phyloP scores from a whole-genome alignment of 371 early-diverging fungal genomes.

The Circinella minor region DNA sequence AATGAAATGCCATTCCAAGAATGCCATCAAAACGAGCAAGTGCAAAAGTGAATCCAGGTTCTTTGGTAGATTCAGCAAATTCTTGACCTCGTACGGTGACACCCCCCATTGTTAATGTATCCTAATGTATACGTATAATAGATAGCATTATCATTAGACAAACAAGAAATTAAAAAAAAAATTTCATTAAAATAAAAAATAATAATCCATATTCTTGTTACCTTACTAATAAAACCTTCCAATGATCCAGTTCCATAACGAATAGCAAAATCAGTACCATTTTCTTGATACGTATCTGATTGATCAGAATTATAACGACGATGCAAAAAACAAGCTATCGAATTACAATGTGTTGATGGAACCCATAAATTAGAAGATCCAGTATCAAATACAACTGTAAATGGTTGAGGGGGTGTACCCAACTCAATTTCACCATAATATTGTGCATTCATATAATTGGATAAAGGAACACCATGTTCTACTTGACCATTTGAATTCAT shows the following conservation, averaged over 20 bases:
- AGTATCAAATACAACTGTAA: constrained; percentile 96
- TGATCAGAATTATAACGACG: constrained; percentile 76
- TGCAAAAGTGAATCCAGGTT: constrained; percentile 87
- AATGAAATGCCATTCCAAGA: constrained; percentile 56
- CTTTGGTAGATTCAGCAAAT: constrained; percentile 92
- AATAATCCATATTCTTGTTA: constrained; percentile 7
- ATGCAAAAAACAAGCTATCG: constrained; percentile 94
- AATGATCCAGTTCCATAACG: constrained; percentile 92
- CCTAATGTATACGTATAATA: constrained; percentile 53
- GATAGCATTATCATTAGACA: too few species aligned
- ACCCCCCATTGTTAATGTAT: constrained; percentile 77
- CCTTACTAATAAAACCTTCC: constrained; percentile 86
- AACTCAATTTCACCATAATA: constrained; percentile 85
- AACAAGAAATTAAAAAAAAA: too few species aligned
- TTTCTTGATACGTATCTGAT: constrained; percentile 73
- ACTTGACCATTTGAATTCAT: neutral
- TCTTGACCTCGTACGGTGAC: constrained; percentile 64
- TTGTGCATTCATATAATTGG: constrained; percentile 96
- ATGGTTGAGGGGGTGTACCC: constrained; percentile 90
- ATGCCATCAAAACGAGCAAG: constrained; percentile 94
- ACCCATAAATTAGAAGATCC: constrained; percentile 97
- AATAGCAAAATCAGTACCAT: constrained; percentile 92
- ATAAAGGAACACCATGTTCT: constrained; percentile 83
- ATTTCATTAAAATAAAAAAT: neutral
- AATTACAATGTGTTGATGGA: constrained; percentile 91